These are phyloP conservation scores for Narthecium ossifragum DNA, from an alignment of 106 monocot species.

Conservation along the genomic window DNA sequence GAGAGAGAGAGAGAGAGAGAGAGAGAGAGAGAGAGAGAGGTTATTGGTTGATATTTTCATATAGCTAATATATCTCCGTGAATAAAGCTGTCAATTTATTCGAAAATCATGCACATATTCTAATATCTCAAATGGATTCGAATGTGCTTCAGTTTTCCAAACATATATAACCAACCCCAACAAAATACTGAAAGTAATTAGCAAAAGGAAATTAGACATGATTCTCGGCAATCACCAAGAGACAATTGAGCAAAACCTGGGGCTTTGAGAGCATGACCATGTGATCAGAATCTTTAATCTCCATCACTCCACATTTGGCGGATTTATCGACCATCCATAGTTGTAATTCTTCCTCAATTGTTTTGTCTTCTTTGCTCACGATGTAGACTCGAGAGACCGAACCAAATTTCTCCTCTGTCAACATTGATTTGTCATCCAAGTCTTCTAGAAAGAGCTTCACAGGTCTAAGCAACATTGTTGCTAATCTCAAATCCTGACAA, in stretches of 20 bases:
- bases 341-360: conserved; percentile 18
- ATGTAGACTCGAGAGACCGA: conserved; percentile 34
- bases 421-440: background rate
- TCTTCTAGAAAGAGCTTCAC: background rate
- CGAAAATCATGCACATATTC: no score
- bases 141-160: no score
- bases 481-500: background rate
- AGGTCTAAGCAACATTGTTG: background rate
- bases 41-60: no score
- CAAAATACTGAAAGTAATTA: no score
- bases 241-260: conserved; percentile 14
- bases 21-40: no score
- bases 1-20: no score
- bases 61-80: no score
- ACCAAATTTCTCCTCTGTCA: conserved; percentile 19
- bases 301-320: conserved; percentile 26
- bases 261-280: conserved; percentile 60
- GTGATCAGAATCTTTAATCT: conserved; percentile 49
- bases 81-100: no score
- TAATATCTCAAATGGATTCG: no score
- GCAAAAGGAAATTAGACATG: no score
- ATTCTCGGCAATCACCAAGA: conserved; percentile 1
- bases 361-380: conserved; percentile 27
- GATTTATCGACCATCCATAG: conserved; percentile 30
- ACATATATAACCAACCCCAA: no score